phyloP scores from a whole-genome alignment of 345 rosid genomes.

The Aquilaria yunnanensis region DNA sequence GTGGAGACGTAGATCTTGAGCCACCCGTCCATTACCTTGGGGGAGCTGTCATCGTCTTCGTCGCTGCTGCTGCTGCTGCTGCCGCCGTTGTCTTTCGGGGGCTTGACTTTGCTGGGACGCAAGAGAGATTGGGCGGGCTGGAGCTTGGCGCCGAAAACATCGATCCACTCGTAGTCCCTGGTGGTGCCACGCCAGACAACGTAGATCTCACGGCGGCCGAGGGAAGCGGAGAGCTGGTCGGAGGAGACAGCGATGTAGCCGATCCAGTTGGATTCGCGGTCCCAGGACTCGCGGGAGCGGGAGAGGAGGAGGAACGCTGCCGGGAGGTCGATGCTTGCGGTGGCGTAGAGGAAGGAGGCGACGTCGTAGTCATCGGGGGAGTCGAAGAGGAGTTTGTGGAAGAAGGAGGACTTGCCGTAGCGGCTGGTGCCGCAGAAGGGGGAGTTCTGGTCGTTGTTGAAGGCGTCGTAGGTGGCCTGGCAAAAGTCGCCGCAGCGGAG shows the following conservation, averaged over 20 bases:
- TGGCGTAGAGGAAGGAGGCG: slow-evolving; percentile 60
- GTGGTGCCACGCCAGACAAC: slow-evolving; percentile 72
- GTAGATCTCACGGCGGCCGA: slow-evolving; percentile 76
- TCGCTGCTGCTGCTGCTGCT: slow-evolving; percentile 32
- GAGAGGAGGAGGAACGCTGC: slow-evolving; percentile 65
- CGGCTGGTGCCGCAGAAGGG: slow-evolving; percentile 87
- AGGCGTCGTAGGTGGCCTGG: slow-evolving; percentile 90
- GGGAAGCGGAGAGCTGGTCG: slow-evolving; percentile 35
- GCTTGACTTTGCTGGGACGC: neutral
- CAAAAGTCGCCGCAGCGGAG: slow-evolving; percentile 89
- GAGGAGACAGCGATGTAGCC: slow-evolving; percentile 76
- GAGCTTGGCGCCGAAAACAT: slow-evolving; percentile 53
- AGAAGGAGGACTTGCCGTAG: slow-evolving; percentile 54
- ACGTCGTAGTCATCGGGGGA: slow-evolving; percentile 44
- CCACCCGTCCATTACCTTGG: slow-evolving; percentile 86
- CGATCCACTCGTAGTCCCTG: slow-evolving; percentile 77
- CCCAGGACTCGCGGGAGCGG: slow-evolving; percentile 72
- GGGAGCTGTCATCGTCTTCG: slow-evolving; percentile 31
- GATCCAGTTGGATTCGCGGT: slow-evolving; percentile 97
- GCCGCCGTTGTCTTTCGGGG: neutral
- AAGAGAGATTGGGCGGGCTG: slow-evolving; percentile 46
- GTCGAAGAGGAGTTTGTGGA: slow-evolving; percentile 65
- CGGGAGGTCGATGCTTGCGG: slow-evolving; percentile 53
- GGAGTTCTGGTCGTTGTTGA: slow-evolving; percentile 79
- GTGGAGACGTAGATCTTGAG: slow-evolving; percentile 59